Conservation (phyloP, 2,329 filamentous ascomycete genomes). For the Monilinia fructigena region DNA sequence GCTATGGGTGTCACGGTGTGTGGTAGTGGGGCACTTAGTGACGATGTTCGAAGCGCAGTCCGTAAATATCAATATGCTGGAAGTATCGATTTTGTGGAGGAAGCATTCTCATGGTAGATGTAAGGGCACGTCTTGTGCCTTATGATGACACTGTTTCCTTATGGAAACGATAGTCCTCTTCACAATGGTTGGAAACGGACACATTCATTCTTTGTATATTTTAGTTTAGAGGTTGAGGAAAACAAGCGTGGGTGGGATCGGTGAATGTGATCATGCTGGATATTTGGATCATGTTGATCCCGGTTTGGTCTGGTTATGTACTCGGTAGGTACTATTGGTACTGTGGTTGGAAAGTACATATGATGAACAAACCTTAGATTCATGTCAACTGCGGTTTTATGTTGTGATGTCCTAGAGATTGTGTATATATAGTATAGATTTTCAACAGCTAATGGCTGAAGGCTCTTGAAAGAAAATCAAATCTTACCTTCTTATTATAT, state of each 20-base stretch:
- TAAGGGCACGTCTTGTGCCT: background rate
- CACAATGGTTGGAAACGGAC: background rate
- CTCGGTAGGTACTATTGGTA: background rate
- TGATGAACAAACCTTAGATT: background rate
- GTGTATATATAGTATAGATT: background rate
- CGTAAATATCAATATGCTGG: slow-evolving; percentile 62
- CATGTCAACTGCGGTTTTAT: background rate
- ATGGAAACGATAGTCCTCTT: background rate
- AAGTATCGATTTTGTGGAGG: slow-evolving; percentile 75
- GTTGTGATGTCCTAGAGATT: background rate
- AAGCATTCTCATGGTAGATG: slow-evolving; percentile 67
- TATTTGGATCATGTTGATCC: slow-evolving; percentile 1
- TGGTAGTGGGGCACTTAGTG: slow-evolving; percentile 69
- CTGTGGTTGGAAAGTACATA: background rate
- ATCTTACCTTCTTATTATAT: background rate
- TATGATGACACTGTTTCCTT: background rate
- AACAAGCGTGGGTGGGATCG: background rate
- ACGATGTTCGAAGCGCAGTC: slow-evolving; percentile 70
- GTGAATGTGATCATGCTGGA: background rate
- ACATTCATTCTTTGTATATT: slow-evolving; percentile 28
- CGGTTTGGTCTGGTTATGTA: background rate
- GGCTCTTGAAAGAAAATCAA: background rate
- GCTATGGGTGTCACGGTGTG: slow-evolving; percentile 74
- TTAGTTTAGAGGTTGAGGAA: slow-evolving; percentile 8
- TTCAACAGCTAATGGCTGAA: background rate